A percentile compares a stretch with the other conserved stretches of the same genome.
Evolutionary conservation across 768 basidiomycete genomes (phyloP).

Genomic region (Lyophyllum atratum): DNA sequence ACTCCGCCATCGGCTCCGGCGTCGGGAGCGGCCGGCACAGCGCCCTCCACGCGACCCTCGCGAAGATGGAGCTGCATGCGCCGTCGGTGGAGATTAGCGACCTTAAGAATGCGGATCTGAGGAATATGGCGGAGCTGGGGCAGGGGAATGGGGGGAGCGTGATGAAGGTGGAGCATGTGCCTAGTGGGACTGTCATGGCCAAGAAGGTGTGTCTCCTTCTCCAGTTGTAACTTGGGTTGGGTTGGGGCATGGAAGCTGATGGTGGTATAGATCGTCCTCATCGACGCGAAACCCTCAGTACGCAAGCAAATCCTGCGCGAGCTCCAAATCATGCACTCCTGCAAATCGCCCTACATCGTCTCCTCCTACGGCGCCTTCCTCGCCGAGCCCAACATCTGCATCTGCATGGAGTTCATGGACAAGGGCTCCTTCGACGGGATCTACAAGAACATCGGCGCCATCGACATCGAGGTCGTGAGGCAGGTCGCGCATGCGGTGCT

Average conservation of each 20-base stretch:
- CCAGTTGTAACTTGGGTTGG: not conserved
- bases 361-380: constrained; percentile 97
- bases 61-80: constrained; percentile 81
- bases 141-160: constrained; percentile 98
- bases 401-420: constrained; percentile 98
- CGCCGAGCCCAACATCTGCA: constrained; percentile 96
- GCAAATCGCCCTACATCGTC: constrained; percentile 89
- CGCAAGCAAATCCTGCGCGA: constrained; percentile 97
- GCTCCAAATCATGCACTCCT: constrained; percentile 98
- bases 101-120: constrained; percentile 84
- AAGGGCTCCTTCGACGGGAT: constrained; percentile 92
- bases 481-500: constrained; percentile 93
- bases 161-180: constrained; percentile 90
- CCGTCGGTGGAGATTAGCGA: constrained; percentile 69
- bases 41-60: constrained; percentile 79
- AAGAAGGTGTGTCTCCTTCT: constrained; percentile 74
- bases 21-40: constrained; percentile 50
- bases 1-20: constrained; percentile 13
- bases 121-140: constrained; percentile 86
- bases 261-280: constrained; percentile 78
- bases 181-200: constrained; percentile 92
- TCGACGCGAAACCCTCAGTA: constrained; percentile 93
- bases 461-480: constrained; percentile 90
- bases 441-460: constrained; percentile 91
- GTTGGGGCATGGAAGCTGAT: not conserved